Percentiles rank a stretch among this genome's conserved stretches.
These are phyloP conservation scores for Cladophialophora chaetospira DNA, from an alignment of 2,329 filamentous ascomycete species.

Conservation along the genomic window DNA sequence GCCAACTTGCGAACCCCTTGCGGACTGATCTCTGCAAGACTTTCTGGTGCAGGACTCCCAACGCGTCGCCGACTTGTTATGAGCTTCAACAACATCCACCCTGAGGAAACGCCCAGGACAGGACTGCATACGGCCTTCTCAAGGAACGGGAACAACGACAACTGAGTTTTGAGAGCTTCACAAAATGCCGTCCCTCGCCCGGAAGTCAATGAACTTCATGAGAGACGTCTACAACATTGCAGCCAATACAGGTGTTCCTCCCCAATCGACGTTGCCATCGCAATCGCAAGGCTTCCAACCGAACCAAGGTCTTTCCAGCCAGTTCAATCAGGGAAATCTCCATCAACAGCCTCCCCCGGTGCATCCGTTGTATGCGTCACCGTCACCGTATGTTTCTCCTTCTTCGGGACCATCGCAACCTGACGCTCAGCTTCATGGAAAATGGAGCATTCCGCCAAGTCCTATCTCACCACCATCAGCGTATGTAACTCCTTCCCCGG, in stretches of 20 bases:
- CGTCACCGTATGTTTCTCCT: neutral
- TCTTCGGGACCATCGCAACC: neutral
- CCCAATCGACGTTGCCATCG: neutral
- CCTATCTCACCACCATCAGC: slow-evolving; percentile 5
- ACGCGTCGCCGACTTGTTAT: too few relatives aligned
- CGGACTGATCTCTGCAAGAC: neutral
- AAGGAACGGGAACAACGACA: neutral
- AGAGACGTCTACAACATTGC: slow-evolving; percentile 21
- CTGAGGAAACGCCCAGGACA: too few relatives aligned
- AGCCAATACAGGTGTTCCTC: slow-evolving; percentile 9
- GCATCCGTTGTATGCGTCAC: neutral
- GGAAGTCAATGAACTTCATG: slow-evolving; percentile 29
- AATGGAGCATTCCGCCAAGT: slow-evolving; percentile 11
- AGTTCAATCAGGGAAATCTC: slow-evolving; percentile 8
- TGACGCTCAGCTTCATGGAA: slow-evolving; percentile 1
- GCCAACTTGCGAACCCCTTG: neutral
- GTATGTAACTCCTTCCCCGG: too few relatives aligned
- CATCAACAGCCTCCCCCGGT: slow-evolving; percentile 7
- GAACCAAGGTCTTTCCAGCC: slow-evolving; percentile 12
- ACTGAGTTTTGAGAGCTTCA: neutral
- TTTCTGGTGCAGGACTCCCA: too few relatives aligned
- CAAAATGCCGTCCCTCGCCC: slow-evolving; percentile 24
- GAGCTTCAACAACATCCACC: too few relatives aligned
- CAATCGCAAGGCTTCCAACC: slow-evolving; percentile 12
- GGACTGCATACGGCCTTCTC: too few relatives aligned